These are phyloP conservation scores for Pseudogymnoascus sp. DNA, from an alignment of 2,329 filamentous ascomycete species.

Conservation along the genomic window DNA sequence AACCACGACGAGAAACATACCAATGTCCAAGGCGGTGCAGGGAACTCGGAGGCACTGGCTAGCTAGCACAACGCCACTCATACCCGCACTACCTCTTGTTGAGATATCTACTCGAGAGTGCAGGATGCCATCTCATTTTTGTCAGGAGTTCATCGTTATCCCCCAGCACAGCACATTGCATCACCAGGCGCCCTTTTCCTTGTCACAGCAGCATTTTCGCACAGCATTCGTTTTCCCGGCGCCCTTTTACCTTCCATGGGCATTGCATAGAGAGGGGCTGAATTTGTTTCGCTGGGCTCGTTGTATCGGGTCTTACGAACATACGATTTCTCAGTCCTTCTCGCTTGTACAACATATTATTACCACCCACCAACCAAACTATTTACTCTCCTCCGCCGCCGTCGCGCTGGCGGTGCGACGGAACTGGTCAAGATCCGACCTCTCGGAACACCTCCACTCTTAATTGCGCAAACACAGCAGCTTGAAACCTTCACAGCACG, in stretches of 20 bases:
- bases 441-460: neutral
- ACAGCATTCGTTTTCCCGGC: neutral
- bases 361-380: slow-evolving; percentile 1
- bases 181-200: neutral
- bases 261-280: neutral
- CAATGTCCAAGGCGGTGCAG: slow-evolving; percentile 34
- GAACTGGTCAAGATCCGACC: neutral
- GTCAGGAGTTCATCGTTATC: slow-evolving; percentile 2
- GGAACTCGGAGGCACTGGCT: slow-evolving; percentile 21
- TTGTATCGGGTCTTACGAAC: neutral
- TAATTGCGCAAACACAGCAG: neutral
- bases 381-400: neutral
- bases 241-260: neutral
- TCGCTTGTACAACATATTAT: slow-evolving; percentile 2
- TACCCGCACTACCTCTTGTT: neutral
- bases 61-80: neutral
- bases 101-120: neutral
- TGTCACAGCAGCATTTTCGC: neutral
- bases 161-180: slow-evolving; percentile 3
- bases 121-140: neutral
- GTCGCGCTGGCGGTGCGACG: neutral
- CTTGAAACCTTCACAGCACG: neutral
- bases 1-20: slow-evolving; percentile 31
- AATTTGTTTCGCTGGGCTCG: neutral
- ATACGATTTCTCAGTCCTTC: neutral